phyloP scores from a whole-genome alignment of 2,329 filamentous ascomycete genomes.

The Phaeosphaeriaceae sp. region DNA sequence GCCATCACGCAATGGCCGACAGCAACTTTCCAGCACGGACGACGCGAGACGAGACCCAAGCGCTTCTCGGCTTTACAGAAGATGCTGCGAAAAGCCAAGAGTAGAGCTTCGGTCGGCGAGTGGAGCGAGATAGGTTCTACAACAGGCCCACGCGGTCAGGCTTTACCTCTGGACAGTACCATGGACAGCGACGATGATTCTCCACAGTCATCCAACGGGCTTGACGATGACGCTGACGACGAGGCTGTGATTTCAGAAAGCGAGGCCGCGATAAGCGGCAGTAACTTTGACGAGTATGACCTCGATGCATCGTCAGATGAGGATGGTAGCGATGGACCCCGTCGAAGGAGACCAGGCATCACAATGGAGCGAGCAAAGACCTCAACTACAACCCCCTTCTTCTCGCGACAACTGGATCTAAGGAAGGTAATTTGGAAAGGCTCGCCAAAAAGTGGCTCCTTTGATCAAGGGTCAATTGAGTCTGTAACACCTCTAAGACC shows the following conservation, averaged over 20 bases:
- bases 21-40: slow-evolving; percentile 60
- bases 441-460: slow-evolving; percentile 16
- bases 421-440: slow-evolving; percentile 36
- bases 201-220: slow-evolving; percentile 29
- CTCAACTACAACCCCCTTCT: slow-evolving; percentile 32
- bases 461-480: slow-evolving; percentile 22
- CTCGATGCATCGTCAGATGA: slow-evolving; percentile 43
- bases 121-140: slow-evolving; percentile 66
- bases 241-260: slow-evolving; percentile 42
- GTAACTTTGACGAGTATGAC: slow-evolving; percentile 45
- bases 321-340: slow-evolving; percentile 30
- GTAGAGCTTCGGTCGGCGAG: slow-evolving; percentile 56
- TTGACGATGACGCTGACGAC: slow-evolving; percentile 31
- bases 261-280: slow-evolving; percentile 37
- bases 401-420: slow-evolving; percentile 36
- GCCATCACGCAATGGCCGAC: slow-evolving; percentile 60
- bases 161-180: slow-evolving; percentile 67
- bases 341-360: slow-evolving; percentile 16
- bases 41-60: slow-evolving; percentile 51
- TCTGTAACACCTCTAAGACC: slow-evolving; percentile 34
- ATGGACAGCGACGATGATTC: slow-evolving; percentile 50
- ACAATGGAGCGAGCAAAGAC: slow-evolving; percentile 30
- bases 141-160: slow-evolving; percentile 79
- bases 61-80: slow-evolving; percentile 68
- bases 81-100: slow-evolving; percentile 68